Evolutionary conservation across 176 grass and related monocot species (phyloP).

Genomic region (Puya raimondii): DNA sequence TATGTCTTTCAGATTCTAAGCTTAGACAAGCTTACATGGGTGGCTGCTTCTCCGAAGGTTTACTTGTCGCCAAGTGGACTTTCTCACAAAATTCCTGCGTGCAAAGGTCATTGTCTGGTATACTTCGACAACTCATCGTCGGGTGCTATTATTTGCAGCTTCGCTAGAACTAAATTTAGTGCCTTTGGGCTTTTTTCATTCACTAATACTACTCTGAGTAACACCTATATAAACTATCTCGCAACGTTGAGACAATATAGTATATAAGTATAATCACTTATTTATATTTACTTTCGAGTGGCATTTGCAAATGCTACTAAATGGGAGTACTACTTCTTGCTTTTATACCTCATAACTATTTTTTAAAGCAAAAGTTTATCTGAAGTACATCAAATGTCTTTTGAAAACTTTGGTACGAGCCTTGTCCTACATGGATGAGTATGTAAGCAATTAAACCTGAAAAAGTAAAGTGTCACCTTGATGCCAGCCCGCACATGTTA

Average conservation of each 20-base stretch:
- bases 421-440: neutral
- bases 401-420: neutral
- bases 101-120: conserved; percentile 96
- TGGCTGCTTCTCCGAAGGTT: conserved; percentile 52
- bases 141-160: neutral
- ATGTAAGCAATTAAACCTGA: neutral
- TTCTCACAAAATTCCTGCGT: conserved; percentile 56
- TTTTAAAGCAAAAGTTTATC: neutral
- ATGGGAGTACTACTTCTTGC: no score
- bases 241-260: no score
- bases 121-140: conserved; percentile 31
- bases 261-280: no score
- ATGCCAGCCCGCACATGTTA: no score
- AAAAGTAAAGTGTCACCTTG: neutral
- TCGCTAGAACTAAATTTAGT: no score
- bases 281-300: no score
- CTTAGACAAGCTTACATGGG: conserved; percentile 83
- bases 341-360: conserved; percentile 4
- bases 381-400: neutral
- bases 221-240: no score
- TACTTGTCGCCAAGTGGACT: conserved; percentile 36
- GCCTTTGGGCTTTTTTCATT: no score
- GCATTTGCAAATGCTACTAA: neutral
- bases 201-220: no score
- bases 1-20: conserved; percentile 68